Conservation (phyloP, 2,329 filamentous ascomycete genomes). For the Colletotrichum siamense region DNA sequence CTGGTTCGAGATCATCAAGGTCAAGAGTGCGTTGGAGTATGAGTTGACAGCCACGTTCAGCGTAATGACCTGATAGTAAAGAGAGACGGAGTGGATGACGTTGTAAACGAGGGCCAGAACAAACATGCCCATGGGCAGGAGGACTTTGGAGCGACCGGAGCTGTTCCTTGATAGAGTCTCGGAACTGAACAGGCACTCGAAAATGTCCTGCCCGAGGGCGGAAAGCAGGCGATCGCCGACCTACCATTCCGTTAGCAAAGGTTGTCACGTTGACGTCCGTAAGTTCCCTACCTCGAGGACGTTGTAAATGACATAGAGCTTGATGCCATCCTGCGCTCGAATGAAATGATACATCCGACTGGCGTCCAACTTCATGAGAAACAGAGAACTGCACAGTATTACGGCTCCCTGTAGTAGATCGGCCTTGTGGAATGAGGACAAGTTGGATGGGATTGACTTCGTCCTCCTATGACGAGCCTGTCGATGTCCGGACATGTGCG, state of each 20-base stretch:
- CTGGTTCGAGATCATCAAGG: slow-evolving; percentile 92
- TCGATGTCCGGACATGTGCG: slow-evolving; percentile 26
- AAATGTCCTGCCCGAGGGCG: slow-evolving; percentile 91
- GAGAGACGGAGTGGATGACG: slow-evolving; percentile 80
- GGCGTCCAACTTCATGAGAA: slow-evolving; percentile 90
- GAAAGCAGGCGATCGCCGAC: slow-evolving; percentile 89
- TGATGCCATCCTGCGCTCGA: slow-evolving; percentile 94
- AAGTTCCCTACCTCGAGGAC: slow-evolving; percentile 74
- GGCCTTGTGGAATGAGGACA: slow-evolving; percentile 91
- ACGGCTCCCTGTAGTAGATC: slow-evolving; percentile 91
- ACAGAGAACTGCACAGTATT: slow-evolving; percentile 83
- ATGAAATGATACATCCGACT: slow-evolving; percentile 99
- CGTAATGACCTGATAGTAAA: slow-evolving; percentile 98
- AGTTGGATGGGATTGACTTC: slow-evolving; percentile 82
- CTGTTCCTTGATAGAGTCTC: slow-evolving; percentile 89
- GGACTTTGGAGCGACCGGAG: slow-evolving; percentile 88
- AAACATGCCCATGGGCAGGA: slow-evolving; percentile 92
- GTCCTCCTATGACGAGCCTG: slow-evolving; percentile 71
- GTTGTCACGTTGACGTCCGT: not conserved
- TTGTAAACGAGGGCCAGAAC: slow-evolving; percentile 86
- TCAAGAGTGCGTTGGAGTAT: slow-evolving; percentile 94
- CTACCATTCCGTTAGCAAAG: slow-evolving; percentile 28
- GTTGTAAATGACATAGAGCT: slow-evolving; percentile 98
- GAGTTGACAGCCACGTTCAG: slow-evolving; percentile 98
- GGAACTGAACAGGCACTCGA: slow-evolving; percentile 92